Evolutionary conservation across 2,329 filamentous ascomycete genomes (phyloP).

Genomic region (Pseudogymnoascus sp.): DNA sequence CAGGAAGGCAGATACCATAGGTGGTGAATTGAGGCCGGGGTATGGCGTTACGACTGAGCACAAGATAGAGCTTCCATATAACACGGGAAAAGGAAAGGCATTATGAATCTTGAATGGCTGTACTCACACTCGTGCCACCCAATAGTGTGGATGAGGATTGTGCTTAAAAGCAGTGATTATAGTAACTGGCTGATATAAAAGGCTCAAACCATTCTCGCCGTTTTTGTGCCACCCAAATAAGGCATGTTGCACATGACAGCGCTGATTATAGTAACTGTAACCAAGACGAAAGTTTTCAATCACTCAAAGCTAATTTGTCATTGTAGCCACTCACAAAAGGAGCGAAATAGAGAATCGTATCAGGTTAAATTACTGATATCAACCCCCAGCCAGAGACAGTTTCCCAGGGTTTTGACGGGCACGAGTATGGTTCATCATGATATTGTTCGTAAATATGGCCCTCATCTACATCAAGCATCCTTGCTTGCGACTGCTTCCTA

Average conservation of each 20-base stretch:
- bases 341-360: not conserved
- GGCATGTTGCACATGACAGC: not conserved
- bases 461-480: slow-evolving; percentile 59
- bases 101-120: not conserved
- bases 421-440: not conserved
- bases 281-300: not conserved
- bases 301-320: not conserved
- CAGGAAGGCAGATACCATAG: slow-evolving; percentile 1
- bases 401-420: not conserved
- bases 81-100: slow-evolving; percentile 2
- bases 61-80: slow-evolving; percentile 4
- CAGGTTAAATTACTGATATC: not conserved
- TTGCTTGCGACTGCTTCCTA: slow-evolving; percentile 62
- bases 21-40: slow-evolving; percentile 5
- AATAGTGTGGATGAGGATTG: not conserved
- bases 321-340: not conserved
- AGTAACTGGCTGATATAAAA: not conserved
- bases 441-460: not conserved
- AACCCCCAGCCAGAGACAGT: not conserved
- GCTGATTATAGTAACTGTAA: not conserved
- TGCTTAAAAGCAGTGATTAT: not conserved
- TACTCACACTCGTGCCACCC: not conserved
- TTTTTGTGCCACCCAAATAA: not conserved
- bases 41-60: slow-evolving; percentile 5
- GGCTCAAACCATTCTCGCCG: no score